Evolutionary conservation across 2,329 filamentous ascomycete species (phyloP).

Genomic region (Pseudogymnoascus sp.): DNA sequence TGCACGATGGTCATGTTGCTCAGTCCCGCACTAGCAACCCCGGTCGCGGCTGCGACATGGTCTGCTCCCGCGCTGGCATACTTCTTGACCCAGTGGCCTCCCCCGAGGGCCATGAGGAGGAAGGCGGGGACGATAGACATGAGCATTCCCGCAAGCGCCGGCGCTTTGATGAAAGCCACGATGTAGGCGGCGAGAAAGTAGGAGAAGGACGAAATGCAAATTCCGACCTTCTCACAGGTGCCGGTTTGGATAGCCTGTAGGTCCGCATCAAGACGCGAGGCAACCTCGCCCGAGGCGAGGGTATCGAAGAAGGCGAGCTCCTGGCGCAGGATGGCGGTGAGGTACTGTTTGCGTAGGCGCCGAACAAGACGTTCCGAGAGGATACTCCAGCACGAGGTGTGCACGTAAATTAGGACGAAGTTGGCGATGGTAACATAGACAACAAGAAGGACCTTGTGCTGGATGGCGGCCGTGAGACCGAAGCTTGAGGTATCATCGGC

Average conservation of each 20-base stretch:
- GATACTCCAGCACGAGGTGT: slow-evolving; percentile 42
- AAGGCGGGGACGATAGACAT: slow-evolving; percentile 40
- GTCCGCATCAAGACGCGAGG: slow-evolving; percentile 47
- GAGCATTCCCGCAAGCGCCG: slow-evolving; percentile 47
- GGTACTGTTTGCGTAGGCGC: slow-evolving; percentile 37
- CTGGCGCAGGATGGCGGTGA: slow-evolving; percentile 41
- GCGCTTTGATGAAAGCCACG: slow-evolving; percentile 50
- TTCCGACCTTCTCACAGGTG: slow-evolving; percentile 53
- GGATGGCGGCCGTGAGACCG: slow-evolving; percentile 33
- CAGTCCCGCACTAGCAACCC: slow-evolving; percentile 45
- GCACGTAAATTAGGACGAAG: slow-evolving; percentile 42
- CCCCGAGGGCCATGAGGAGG: slow-evolving; percentile 41
- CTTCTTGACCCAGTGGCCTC: slow-evolving; percentile 38
- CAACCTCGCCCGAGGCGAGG: slow-evolving; percentile 46
- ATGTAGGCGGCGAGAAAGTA: slow-evolving; percentile 53
- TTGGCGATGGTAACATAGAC: slow-evolving; percentile 52
- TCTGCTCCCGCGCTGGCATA: slow-evolving; percentile 37
- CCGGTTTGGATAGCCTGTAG: slow-evolving; percentile 51
- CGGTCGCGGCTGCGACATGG: slow-evolving; percentile 40
- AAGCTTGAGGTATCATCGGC: slow-evolving; percentile 25
- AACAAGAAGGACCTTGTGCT: slow-evolving; percentile 50
- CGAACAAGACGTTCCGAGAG: slow-evolving; percentile 42
- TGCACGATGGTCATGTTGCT: slow-evolving; percentile 45
- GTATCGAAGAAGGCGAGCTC: slow-evolving; percentile 46
- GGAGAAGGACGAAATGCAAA: slow-evolving; percentile 46